phyloP scores from a whole-genome alignment of 257 asterid species.

The Jacaranda copaia region DNA sequence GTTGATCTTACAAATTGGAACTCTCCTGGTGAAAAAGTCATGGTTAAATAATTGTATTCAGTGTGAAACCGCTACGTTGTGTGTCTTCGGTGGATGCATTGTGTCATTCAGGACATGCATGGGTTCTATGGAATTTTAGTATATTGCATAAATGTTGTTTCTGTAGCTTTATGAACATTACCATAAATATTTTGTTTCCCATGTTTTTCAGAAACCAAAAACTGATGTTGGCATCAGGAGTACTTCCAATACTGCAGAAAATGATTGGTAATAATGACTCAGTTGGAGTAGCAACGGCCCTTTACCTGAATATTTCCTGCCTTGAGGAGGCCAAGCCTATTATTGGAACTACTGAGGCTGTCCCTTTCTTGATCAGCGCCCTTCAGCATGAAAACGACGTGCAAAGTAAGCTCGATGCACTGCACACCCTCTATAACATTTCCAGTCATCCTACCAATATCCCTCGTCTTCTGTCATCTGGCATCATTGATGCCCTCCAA shows the following conservation, averaged over 20 bases:
- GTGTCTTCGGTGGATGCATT: no score
- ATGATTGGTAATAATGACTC: slow-evolving; percentile 64
- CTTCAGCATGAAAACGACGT: slow-evolving; percentile 58
- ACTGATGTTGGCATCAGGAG: slow-evolving; percentile 84
- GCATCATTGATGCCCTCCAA: slow-evolving; percentile 72
- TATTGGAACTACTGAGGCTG: slow-evolving; percentile 77
- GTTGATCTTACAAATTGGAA: no score
- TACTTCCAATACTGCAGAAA: slow-evolving; percentile 68
- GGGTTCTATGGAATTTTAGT: background rate
- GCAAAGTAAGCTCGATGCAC: slow-evolving; percentile 84
- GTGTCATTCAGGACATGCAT: no score
- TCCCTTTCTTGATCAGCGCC: slow-evolving; percentile 77
- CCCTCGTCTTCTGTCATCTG: slow-evolving; percentile 76
- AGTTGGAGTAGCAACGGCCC: slow-evolving; percentile 83
- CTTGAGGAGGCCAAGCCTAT: slow-evolving; percentile 88
- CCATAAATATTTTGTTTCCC: slow-evolving; percentile 2
- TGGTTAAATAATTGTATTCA: no score
- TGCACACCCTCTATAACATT: slow-evolving; percentile 87
- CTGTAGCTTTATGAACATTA: no score
- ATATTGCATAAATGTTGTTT: no score
- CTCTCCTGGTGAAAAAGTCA: no score
- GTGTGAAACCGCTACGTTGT: no score
- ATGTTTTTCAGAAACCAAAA: slow-evolving; percentile 80
- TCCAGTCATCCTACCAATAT: slow-evolving; percentile 73
- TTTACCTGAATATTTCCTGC: slow-evolving; percentile 87